Percentiles rank a stretch among this genome's conserved stretches.
Evolutionary conservation across 495 filamentous ascomycete species (phyloP).

Genomic region (Neurospora sp.): DNA sequence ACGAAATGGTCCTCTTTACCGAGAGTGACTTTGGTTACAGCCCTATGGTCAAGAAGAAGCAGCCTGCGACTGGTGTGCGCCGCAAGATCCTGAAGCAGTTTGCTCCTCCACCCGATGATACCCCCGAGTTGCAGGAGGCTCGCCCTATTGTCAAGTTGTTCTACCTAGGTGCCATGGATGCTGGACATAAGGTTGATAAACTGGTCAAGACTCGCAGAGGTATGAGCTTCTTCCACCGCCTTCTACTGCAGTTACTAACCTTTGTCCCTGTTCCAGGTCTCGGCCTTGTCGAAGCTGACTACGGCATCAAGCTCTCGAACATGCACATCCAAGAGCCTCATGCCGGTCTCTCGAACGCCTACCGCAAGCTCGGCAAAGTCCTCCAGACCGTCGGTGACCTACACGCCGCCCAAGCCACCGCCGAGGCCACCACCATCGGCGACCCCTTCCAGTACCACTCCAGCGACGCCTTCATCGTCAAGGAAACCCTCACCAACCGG

Average conservation of each 20-base stretch:
- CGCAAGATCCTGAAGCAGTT: conserved; percentile 97
- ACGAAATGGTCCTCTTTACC: conserved; percentile 94
- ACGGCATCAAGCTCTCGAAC: conserved; percentile 75
- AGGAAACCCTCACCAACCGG: conserved; percentile 96
- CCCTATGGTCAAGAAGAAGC: conserved; percentile 87
- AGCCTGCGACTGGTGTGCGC: conserved; percentile 91
- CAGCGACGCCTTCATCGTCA: conserved; percentile 93
- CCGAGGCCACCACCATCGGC: conserved; percentile 88
- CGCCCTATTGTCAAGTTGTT: conserved; percentile 90
- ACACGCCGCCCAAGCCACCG: conserved; percentile 95
- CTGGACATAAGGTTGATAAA: conserved; percentile 88
- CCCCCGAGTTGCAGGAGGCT: conserved; percentile 82
- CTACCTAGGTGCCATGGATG: conserved; percentile 90
- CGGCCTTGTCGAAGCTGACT: conserved; percentile 85
- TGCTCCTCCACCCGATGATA: conserved; percentile 94
- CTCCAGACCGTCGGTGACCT: conserved; percentile 89
- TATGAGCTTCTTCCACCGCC: conserved; percentile 30
- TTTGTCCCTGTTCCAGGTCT: conserved; percentile 46
- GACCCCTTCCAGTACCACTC: conserved; percentile 95
- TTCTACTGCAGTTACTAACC: background rate
- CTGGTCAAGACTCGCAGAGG: conserved; percentile 87
- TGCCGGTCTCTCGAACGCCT: conserved; percentile 74
- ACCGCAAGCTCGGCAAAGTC: conserved; percentile 88
- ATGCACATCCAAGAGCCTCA: conserved; percentile 89
- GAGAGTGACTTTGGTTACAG: conserved; percentile 98